Conservation (phyloP, 202 grass and related monocot species). For the Schoenoplectus triqueter region DNA sequence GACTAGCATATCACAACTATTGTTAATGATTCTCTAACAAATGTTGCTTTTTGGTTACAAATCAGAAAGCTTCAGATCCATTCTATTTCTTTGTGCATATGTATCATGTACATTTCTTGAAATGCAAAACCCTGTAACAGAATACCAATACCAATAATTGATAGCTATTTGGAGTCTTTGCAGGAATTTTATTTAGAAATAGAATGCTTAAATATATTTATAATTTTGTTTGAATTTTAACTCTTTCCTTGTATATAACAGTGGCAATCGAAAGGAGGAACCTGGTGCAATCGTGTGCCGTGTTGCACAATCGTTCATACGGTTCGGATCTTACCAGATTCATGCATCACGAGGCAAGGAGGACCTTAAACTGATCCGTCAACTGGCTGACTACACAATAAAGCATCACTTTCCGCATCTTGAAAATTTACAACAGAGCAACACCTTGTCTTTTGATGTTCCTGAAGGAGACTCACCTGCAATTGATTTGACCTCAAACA, state of each 20-base stretch:
- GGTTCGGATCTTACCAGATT: slow-evolving; percentile 91
- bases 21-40: not conserved
- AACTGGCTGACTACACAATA: slow-evolving; percentile 75
- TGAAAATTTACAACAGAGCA: slow-evolving; percentile 80
- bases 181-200: not conserved
- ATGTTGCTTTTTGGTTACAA: not conserved
- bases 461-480: slow-evolving; percentile 60
- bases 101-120: no score
- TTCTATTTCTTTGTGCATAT: no score
- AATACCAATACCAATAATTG: no score
- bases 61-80: not conserved
- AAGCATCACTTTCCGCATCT: slow-evolving; percentile 76
- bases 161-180: not conserved
- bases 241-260: slow-evolving; percentile 39
- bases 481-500: slow-evolving; percentile 96
- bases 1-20: not conserved
- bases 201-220: slow-evolving; percentile 13
- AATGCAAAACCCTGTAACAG: no score
- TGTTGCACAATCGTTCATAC: slow-evolving; percentile 76
- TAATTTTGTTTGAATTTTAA: slow-evolving; percentile 24
- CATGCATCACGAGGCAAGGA: slow-evolving; percentile 71
- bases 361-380: slow-evolving; percentile 65
- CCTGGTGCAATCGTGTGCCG: slow-evolving; percentile 93
- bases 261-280: slow-evolving; percentile 95
- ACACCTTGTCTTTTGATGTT: slow-evolving; percentile 84